A percentile compares a stretch with the other conserved stretches of the same genome.
Evolutionary conservation across 257 asterid genomes (phyloP).

Genomic region (Rauvolfia tetraphylla): DNA sequence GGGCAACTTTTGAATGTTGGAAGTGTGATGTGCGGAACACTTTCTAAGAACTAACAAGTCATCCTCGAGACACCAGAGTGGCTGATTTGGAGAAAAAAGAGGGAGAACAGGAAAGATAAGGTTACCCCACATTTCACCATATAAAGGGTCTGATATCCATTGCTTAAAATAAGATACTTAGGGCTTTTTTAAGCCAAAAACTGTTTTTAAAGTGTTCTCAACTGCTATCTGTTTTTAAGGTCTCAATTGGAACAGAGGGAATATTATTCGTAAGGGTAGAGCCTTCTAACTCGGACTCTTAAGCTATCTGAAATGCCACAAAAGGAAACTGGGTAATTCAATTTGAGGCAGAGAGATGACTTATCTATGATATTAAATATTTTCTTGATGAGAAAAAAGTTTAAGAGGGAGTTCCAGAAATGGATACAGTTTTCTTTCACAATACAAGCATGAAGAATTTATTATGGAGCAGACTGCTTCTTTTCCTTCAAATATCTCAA

Average conservation of each 20-base stretch:
- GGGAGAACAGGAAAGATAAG: not conserved
- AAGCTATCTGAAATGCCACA: not conserved
- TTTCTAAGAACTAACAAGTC: not conserved
- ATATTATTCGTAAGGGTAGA: not conserved
- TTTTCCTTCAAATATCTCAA: not conserved
- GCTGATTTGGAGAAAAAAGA: too few species aligned
- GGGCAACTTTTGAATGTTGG: not conserved
- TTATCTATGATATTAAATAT: not conserved
- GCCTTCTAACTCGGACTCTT: not conserved
- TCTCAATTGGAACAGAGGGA: too few species aligned
- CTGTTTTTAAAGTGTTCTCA: too few species aligned
- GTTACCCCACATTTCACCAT: not conserved
- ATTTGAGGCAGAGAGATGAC: not conserved
- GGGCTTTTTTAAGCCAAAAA: too few species aligned
- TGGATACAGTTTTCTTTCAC: not conserved
- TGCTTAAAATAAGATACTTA: too few species aligned
- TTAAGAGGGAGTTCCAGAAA: not conserved
- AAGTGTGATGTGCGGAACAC: not conserved
- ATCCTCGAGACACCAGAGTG: not conserved
- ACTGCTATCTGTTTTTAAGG: too few species aligned
- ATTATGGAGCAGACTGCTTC: not conserved
- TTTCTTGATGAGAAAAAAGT: not conserved
- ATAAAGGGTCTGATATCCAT: too few species aligned
- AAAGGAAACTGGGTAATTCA: not conserved
- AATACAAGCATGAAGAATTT: not conserved